phyloP scores from a whole-genome alignment of 2,329 filamentous ascomycete genomes.

The Helotiales sp. region DNA sequence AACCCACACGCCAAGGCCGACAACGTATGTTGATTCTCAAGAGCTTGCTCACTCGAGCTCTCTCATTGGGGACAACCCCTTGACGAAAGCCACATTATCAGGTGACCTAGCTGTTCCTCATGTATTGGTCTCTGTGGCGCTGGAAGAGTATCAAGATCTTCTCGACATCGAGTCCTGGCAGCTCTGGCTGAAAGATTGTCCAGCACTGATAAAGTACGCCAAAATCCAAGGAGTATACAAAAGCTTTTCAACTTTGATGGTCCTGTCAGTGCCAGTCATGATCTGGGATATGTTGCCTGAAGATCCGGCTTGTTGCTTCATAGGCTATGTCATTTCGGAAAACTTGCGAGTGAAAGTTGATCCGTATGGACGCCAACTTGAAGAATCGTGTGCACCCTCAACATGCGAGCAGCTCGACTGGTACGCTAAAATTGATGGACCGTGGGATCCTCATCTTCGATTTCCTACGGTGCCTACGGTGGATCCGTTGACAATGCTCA shows the following conservation, averaged over 20 bases:
- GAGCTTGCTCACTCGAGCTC: too few relatives aligned
- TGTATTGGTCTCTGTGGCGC: conserved; percentile 59
- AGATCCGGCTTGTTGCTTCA: conserved; percentile 55
- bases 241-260: conserved; percentile 58
- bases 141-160: conserved; percentile 53
- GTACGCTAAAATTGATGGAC: too few relatives aligned
- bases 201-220: conserved; percentile 58
- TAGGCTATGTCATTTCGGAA: conserved; percentile 56
- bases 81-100: conserved; percentile 1
- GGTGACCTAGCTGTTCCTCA: conserved; percentile 42
- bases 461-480: too few relatives aligned
- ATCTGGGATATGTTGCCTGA: conserved; percentile 61
- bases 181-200: conserved; percentile 55
- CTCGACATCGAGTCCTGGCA: conserved; percentile 59
- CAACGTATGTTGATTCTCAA: too few relatives aligned
- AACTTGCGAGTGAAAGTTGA: conserved; percentile 7
- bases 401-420: too few relatives aligned
- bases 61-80: not conserved
- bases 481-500: too few relatives aligned
- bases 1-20: too few relatives aligned
- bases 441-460: too few relatives aligned
- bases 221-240: conserved; percentile 63
- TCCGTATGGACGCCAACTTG: too few relatives aligned
- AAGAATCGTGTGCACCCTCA: too few relatives aligned
- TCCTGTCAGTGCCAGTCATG: conserved; percentile 59